These are phyloP conservation scores for Thermomyces lanuginosus DNA, from an alignment of 2,329 filamentous ascomycete species.

Conservation along the genomic window DNA sequence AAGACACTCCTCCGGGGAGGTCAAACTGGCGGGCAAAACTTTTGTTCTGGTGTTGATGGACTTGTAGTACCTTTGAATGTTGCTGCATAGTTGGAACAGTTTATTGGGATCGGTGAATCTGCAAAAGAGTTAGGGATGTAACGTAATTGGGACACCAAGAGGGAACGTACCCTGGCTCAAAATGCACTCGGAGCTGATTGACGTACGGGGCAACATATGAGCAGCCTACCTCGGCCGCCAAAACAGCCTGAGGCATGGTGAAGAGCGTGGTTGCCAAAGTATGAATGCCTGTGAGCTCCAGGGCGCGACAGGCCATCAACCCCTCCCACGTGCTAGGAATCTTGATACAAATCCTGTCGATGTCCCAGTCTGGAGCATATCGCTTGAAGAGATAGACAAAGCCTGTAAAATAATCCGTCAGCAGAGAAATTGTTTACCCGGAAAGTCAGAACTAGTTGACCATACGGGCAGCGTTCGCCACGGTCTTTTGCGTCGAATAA, in stretches of 20 bases:
- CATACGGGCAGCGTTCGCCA: slow-evolving; percentile 37
- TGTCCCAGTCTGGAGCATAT: slow-evolving; percentile 30
- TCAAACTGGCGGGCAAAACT: slow-evolving; percentile 42
- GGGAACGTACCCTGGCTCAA: slow-evolving; percentile 26
- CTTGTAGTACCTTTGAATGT: slow-evolving; percentile 38
- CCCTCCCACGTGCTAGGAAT: slow-evolving; percentile 49
- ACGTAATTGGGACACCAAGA: neutral
- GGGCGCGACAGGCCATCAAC: slow-evolving; percentile 39
- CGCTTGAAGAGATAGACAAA: slow-evolving; percentile 34
- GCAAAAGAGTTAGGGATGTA: neutral
- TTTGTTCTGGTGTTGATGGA: slow-evolving; percentile 28
- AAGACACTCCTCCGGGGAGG: slow-evolving; percentile 42
- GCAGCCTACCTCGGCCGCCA: slow-evolving; percentile 42
- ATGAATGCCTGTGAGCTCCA: slow-evolving; percentile 39
- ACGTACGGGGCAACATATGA: slow-evolving; percentile 49
- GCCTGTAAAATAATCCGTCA: slow-evolving; percentile 23
- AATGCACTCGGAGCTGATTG: slow-evolving; percentile 48
- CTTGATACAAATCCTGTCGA: slow-evolving; percentile 43
- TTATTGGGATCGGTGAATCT: slow-evolving; percentile 16
- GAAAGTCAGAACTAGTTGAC: neutral
- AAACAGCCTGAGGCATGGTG: slow-evolving; percentile 41
- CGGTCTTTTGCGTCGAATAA: slow-evolving; percentile 34
- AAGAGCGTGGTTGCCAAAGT: slow-evolving; percentile 50
- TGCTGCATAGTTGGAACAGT: slow-evolving; percentile 33
- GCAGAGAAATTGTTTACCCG: neutral